Base-by-base conservation (phyloP, 208 protist species). In the Wallacemonas collosoma region DNA sequence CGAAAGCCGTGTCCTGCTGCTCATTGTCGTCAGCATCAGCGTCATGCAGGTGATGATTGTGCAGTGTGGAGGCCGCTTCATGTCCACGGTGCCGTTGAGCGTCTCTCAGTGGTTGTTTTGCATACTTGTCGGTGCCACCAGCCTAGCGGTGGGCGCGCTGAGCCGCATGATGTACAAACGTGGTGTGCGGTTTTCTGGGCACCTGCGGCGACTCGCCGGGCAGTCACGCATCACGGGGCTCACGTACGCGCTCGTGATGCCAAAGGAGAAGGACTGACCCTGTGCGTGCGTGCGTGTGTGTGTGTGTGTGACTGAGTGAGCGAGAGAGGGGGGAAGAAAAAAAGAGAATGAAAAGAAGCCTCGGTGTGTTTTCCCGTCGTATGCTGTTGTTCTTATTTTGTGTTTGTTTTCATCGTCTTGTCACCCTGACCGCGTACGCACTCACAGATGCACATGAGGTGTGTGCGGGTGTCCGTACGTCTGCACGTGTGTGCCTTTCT, bases 31-130 rank as follows among this genome's bases (percentile, higher is more conserved):
- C 53, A 17, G 75, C 38, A 96, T 96, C 78, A 79, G 77, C 9
- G 45, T 81, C 36, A 8, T 88, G 50, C 92, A 96, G 76, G 53
- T 93, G 3, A 69, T 82, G 47, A 91, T 96, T 66, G 73, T 96
- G 4, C 75, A 96, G 76, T 86, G 80, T 57, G 92, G 92, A 12
- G 89, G 92, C 26, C 77, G 80, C 56, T 82, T 93, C 51, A 94
- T 96, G 86, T 83, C 75, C 48, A 94, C 90, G 3, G 85, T 93
- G 63, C 92, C 92, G n/a, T 69, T 96, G 9, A 85, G 72, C 15
- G 9, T 68, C 12, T 36, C 72, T 4, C 84, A 95, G 68, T 96
- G 92, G 90, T 36, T 88, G 26, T 86, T 82, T 40, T 92, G 80
- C 17, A 60, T 90, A 7, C 0, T 71, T 5, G 79, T 89, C 38